Conservation (phyloP, 148 eudicot genomes). For the Spergularia bocconei region DNA sequence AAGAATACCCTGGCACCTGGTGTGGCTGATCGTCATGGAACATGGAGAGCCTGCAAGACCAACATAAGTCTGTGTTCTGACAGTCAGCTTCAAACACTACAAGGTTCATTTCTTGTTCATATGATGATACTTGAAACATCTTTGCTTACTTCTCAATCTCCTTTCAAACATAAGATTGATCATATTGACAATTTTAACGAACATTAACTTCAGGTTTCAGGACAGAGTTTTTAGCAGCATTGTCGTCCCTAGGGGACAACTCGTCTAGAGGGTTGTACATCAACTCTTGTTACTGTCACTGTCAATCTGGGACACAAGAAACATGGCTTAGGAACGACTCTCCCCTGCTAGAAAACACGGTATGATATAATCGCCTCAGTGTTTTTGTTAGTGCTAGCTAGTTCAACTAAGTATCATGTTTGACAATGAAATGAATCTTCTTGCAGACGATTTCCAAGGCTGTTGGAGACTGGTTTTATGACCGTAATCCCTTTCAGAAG, state of each 20-base stretch:
- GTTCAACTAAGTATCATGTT: too few relatives aligned
- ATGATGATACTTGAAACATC: too few relatives aligned
- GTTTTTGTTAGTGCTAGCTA: too few relatives aligned
- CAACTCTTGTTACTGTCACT: constrained; percentile 13
- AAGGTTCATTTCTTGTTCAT: not conserved
- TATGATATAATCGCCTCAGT: not conserved
- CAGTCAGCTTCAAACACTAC: not conserved
- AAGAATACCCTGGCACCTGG: not conserved
- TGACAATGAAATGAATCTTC: not conserved
- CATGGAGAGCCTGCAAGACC: not conserved
- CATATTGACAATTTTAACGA: too few relatives aligned
- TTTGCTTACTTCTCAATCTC: too few relatives aligned
- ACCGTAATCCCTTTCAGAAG: constrained; percentile 63
- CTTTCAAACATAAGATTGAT: too few relatives aligned
- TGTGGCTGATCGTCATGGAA: not conserved
- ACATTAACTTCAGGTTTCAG: constrained; percentile 5
- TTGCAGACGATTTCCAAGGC: constrained; percentile 78
- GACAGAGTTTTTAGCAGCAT: not conserved
- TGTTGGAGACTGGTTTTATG: constrained; percentile 83
- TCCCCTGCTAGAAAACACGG: constrained; percentile 8
- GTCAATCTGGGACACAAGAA: constrained; percentile 3
- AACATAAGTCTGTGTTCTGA: constrained; percentile 10
- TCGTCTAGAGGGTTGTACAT: constrained; percentile 13
- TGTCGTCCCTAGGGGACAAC: constrained; percentile 9
- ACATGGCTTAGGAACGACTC: constrained; percentile 7